Evolutionary conservation across 345 rosid species (phyloP), one percentile per base, ranked within the genome.

Genomic region (Ricinus communis): DNA sequence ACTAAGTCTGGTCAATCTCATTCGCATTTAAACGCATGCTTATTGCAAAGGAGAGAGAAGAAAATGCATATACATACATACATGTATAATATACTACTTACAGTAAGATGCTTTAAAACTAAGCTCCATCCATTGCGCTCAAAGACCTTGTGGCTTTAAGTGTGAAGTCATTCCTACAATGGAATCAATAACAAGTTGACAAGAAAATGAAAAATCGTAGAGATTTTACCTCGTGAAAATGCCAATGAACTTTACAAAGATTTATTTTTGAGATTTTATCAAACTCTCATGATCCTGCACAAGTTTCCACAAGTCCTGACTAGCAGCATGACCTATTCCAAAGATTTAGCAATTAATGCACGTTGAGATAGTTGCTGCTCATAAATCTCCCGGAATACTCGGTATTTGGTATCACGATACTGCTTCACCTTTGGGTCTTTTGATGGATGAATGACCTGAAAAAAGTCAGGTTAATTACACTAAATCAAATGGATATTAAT

Each of bases 371-470:
- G 74, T 79, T 92, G 97, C 74, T 86, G 91, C 76, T 87, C 80
- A 30, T 92, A 86, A 38, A 95, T 93, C 36, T 87, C 85, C 12
- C 86, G 85, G 84, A 92, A 92, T 24, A 92, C 85, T 8, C 46
- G 76, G 82, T 92, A 90, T 79, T 94, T 94, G 57, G 97, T 97
- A 53, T 92, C 90, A 4, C 92, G 99, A 73, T 88, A 94, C 83
- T 90, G 89, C 88, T 87, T 94, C 76, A 92, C 84, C 82, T 84
- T 90, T 4, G 86, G 84, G 71, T 94, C 88, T 75, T 78, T 75
- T 55, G 95, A 86, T 71, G 98, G 97, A 71, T 85, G 85, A 62
- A 94, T 84, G 56, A 91, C 95, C 98, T 91, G 62, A 38, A 73
- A 27, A 59, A 1, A 24, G 10, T 16, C 19, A n/a, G 43, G 3